These are phyloP conservation scores for Entomortierella parvispora DNA, from an alignment of 192 early-diverging fungal species.

Conservation along the genomic window DNA sequence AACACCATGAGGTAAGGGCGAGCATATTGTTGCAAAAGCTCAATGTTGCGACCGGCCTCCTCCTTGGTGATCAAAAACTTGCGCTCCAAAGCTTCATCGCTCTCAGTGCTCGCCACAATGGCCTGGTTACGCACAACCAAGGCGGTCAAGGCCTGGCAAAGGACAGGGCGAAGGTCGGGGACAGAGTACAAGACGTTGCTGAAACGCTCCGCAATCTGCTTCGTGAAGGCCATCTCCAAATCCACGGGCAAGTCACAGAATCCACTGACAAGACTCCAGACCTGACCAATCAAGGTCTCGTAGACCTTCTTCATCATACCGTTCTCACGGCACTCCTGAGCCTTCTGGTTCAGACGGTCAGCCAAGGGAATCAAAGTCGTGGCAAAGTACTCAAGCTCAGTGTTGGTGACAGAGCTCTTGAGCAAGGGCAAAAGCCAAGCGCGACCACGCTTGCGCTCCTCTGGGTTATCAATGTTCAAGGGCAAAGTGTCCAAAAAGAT, in stretches of 20 bases:
- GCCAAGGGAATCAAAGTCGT: conserved; percentile 81
- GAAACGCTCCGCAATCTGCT: conserved; percentile 75
- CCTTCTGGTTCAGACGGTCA: conserved; percentile 73
- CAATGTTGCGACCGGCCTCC: conserved; percentile 66
- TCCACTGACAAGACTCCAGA: conserved; percentile 88
- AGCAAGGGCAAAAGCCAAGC: conserved; percentile 93
- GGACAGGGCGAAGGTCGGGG: conserved; percentile 78
- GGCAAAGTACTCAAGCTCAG: conserved; percentile 77
- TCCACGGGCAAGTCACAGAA: conserved; percentile 90
- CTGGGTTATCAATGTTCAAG: conserved; percentile 83
- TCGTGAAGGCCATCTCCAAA: conserved; percentile 67
- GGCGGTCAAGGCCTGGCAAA: conserved; percentile 78
- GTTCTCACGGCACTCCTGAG: conserved; percentile 66
- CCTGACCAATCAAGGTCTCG: conserved; percentile 87
- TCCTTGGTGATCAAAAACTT: conserved; percentile 59
- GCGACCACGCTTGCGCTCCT: conserved; percentile 67
- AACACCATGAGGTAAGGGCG: conserved; percentile 78
- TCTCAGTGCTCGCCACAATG: conserved; percentile 52
- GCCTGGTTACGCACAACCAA: conserved; percentile 66
- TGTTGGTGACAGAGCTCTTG: conserved; percentile 77
- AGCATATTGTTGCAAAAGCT: conserved; percentile 71
- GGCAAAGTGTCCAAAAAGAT: conserved; percentile 79
- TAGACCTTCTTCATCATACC: conserved; percentile 86
- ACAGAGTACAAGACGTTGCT: conserved; percentile 79
- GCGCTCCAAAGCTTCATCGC: conserved; percentile 55